A percentile compares a stretch with the other conserved stretches of the same genome.
These are phyloP conservation scores for Neodidymelliopsis sp. DNA, from an alignment of 2,329 filamentous ascomycete species.

Conservation along the genomic window DNA sequence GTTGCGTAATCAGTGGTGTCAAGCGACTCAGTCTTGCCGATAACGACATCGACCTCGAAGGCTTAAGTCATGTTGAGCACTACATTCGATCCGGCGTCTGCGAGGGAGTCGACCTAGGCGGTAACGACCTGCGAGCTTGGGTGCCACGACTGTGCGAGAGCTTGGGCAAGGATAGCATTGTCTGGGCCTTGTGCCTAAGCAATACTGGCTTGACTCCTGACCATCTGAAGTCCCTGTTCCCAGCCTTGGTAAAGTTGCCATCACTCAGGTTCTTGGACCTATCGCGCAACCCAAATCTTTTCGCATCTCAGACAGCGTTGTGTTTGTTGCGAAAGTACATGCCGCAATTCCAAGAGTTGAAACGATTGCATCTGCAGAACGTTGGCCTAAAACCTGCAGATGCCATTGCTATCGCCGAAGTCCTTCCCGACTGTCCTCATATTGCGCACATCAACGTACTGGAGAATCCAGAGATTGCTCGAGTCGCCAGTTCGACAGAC, in stretches of 20 bases:
- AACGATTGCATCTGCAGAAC: slow-evolving; percentile 85
- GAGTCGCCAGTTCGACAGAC: slow-evolving; percentile 76
- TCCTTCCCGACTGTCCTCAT: slow-evolving; percentile 81
- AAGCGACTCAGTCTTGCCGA: slow-evolving; percentile 82
- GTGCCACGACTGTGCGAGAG: slow-evolving; percentile 59
- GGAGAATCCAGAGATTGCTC: slow-evolving; percentile 77
- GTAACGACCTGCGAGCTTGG: slow-evolving; percentile 71
- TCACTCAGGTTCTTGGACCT: slow-evolving; percentile 89
- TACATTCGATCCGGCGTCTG: slow-evolving; percentile 81
- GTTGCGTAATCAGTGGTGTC: slow-evolving; percentile 78
- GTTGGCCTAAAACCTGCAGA: slow-evolving; percentile 86
- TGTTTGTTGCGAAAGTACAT: slow-evolving; percentile 81
- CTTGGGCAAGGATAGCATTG: slow-evolving; percentile 58
- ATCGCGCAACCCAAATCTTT: slow-evolving; percentile 85
- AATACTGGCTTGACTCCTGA: slow-evolving; percentile 81
- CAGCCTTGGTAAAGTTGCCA: slow-evolving; percentile 71
- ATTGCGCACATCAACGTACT: slow-evolving; percentile 88
- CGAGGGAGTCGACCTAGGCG: slow-evolving; percentile 86
- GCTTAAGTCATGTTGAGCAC: slow-evolving; percentile 75
- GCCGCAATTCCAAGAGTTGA: slow-evolving; percentile 78
- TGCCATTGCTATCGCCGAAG: slow-evolving; percentile 87
- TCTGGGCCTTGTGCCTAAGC: slow-evolving; percentile 86
- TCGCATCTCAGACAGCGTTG: slow-evolving; percentile 77
- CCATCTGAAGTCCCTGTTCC: slow-evolving; percentile 77
- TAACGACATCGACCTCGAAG: slow-evolving; percentile 77